Base-by-base conservation (phyloP, 2,329 filamentous ascomycete species). In the Colletotrichum sp. region DNA sequence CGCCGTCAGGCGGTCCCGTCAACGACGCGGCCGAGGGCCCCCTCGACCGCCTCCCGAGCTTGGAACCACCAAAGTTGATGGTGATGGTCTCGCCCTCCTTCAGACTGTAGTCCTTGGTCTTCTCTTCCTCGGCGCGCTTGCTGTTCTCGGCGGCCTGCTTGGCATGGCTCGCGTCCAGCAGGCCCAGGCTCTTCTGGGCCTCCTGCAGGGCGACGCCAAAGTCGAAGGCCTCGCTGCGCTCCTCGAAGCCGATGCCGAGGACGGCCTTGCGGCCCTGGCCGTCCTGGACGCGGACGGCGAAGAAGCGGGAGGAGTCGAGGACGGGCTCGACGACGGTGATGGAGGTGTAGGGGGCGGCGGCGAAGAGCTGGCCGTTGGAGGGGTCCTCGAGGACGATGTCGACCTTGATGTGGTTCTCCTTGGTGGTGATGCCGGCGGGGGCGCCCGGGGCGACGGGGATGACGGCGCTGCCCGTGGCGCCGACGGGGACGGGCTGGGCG, bases 21-120 rank as follows among this genome's bases (percentile, higher is more conserved):
- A 5, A 78, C 68, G 49, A 65, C 73, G 79, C 77, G 71, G 79
- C 77, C 64, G 85, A 82, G 72, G 81, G 82, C 80, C 36, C 36
- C 36, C 83, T 88, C 79, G 75, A 69, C 49, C 76, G 76, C 79
- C 89, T 85, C 18, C 88, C 89, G 75, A 90, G 88, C 78, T 88
- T 88, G 65, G 84, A 85, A 44, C 88, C 90, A 26, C 92, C 91
- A 6, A 97, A 89, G 82, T 94, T 95, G 78, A 98, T 93, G 28
- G 93, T 95, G 80, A 98, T 98, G 21, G 94, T 98, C 89, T 98
- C 94, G 13, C 95, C 95, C 76, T 96, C 95, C 84, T 98, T 98
- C 78, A 98, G 84, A 81, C 94, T 96, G 82, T 95, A 96, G 81
- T 98, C 95, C 79, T 90, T 91, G 85, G 92, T 93, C 81, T 91